These are phyloP conservation scores for Glycine latifolia DNA, from an alignment of 306 rosid species.

Conservation along the genomic window DNA sequence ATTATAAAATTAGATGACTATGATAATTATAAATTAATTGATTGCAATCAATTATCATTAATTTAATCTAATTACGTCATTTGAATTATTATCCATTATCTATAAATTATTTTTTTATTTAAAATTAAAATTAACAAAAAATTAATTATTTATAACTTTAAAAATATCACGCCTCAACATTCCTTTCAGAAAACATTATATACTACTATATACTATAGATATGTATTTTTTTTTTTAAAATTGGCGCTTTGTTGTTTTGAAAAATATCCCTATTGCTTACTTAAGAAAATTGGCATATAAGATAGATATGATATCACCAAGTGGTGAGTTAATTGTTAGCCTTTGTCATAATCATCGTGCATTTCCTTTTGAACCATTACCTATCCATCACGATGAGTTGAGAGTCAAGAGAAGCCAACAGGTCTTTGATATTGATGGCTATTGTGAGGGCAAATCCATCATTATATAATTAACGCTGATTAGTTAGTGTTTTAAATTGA, in stretches of 20 bases:
- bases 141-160: no score
- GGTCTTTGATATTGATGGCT: conserved; percentile 45
- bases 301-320: conserved; percentile 21
- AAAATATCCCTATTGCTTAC: neutral
- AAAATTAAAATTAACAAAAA: no score
- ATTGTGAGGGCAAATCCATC: conserved; percentile 11
- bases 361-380: conserved; percentile 27
- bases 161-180: no score
- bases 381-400: conserved; percentile 39
- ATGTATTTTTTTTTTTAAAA: conserved; percentile 10
- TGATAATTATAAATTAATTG: no score
- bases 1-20: no score
- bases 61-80: no score
- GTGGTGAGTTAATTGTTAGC: conserved; percentile 12
- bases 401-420: conserved; percentile 29
- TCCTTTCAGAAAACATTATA: no score
- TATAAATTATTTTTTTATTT: no score
- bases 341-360: conserved; percentile 33
- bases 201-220: neutral
- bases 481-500: neutral
- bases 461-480: neutral
- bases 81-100: no score
- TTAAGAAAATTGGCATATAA: neutral
- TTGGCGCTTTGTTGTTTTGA: neutral
- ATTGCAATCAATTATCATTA: no score